Evolutionary conservation across 768 basidiomycete species (phyloP).

Genomic region (Termitomyces sp.): DNA sequence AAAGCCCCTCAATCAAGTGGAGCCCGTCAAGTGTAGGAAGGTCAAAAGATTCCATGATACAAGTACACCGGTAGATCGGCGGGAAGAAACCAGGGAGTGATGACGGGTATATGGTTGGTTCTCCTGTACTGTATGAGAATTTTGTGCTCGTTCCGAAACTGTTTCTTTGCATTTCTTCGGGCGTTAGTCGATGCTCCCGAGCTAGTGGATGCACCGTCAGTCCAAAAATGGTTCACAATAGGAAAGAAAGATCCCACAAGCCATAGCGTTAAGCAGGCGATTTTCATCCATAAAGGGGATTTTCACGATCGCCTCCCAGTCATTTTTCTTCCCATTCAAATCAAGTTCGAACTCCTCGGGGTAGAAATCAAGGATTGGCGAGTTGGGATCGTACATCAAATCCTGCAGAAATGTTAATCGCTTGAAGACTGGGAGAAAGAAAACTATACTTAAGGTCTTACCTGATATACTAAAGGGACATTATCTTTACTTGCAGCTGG

Average conservation of each 20-base stretch:
- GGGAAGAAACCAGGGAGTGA: constrained; percentile 96
- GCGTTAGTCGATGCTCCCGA: constrained; percentile 70
- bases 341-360: constrained; percentile 88
- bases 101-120: constrained; percentile 75
- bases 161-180: constrained; percentile 76
- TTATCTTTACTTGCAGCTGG: constrained; percentile 87
- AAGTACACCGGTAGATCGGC: constrained; percentile 72
- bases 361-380: constrained; percentile 93
- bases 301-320: constrained; percentile 99
- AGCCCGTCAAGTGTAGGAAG: constrained; percentile 85
- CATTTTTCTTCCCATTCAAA: constrained; percentile 96
- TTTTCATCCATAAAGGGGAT: constrained; percentile 94
- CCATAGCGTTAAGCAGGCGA: constrained; percentile 79
- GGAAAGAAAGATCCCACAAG: constrained; percentile 37
- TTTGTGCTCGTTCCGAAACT: constrained; percentile 72
- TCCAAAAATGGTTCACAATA: not conserved
- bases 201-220: constrained; percentile 33
- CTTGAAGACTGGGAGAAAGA: not conserved
- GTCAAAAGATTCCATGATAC: constrained; percentile 77
- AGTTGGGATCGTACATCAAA: constrained; percentile 80
- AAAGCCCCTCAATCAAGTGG: constrained; percentile 79
- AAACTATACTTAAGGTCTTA: constrained; percentile 19
- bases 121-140: constrained; percentile 64
- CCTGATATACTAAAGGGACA: constrained; percentile 82
- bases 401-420: constrained; percentile 45